phyloP scores from a whole-genome alignment of 805 yeast genomes.

The Sungouiozyma ichnusensis region DNA sequence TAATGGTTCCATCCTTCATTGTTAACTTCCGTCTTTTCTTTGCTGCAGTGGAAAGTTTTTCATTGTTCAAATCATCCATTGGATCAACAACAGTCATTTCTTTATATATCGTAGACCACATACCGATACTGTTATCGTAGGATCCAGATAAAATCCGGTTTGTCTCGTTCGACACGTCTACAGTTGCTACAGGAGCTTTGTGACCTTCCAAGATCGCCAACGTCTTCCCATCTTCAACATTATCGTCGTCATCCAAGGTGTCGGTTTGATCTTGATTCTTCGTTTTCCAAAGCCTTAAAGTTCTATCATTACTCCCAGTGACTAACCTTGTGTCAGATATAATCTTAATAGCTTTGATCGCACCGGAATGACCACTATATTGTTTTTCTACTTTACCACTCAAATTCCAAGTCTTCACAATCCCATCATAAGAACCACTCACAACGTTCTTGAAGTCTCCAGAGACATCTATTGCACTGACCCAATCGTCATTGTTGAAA shows the following conservation, averaged over 20 bases:
- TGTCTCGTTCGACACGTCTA: constrained; percentile 46
- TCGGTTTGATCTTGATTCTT: constrained; percentile 29
- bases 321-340: constrained; percentile 64
- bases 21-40: constrained; percentile 82
- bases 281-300: constrained; percentile 79
- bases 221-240: constrained; percentile 58
- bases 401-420: constrained; percentile 79
- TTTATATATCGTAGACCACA: constrained; percentile 83
- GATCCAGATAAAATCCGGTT: constrained; percentile 74
- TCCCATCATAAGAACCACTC: constrained; percentile 90
- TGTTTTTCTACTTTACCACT: constrained; percentile 74
- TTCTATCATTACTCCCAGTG: constrained; percentile 82
- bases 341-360: constrained; percentile 77
- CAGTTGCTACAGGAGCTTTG: constrained; percentile 69
- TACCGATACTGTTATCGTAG: constrained; percentile 65
- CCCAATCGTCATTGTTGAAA: constrained; percentile 91
- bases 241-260: constrained; percentile 37
- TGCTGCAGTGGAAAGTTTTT: constrained; percentile 60
- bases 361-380: constrained; percentile 78
- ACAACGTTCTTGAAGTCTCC: constrained; percentile 41
- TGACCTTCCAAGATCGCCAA: constrained; percentile 85
- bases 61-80: constrained; percentile 34
- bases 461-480: constrained; percentile 50
- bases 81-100: constrained; percentile 64
- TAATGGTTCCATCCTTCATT: constrained; percentile 58